A percentile compares a stretch with the other conserved stretches of the same genome.
Evolutionary conservation across 2,329 filamentous ascomycete genomes (phyloP).

Genomic region (Aureobasidium namibiae): DNA sequence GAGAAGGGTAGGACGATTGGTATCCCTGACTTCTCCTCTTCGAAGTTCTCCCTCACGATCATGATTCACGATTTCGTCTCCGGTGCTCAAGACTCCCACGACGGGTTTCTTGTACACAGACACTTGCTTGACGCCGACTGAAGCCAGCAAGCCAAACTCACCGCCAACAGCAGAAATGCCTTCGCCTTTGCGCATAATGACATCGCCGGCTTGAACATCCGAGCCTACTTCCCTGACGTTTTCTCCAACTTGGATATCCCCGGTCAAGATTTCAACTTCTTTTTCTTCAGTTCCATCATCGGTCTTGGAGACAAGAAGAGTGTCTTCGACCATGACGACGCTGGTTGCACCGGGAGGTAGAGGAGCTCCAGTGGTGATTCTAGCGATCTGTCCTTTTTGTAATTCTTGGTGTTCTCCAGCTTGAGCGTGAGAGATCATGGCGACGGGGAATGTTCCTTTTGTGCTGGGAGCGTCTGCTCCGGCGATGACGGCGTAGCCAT

Average conservation of each 20-base stretch:
- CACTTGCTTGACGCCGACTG: conserved; percentile 67
- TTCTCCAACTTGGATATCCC: conserved; percentile 65
- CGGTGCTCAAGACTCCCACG: conserved; percentile 83
- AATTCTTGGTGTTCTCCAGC: conserved; percentile 59
- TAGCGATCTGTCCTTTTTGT: conserved; percentile 66
- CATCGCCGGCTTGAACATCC: conserved; percentile 62
- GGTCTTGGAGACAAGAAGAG: conserved; percentile 63
- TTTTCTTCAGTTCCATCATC: conserved; percentile 78
- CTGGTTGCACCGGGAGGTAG: conserved; percentile 81
- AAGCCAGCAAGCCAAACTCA: conserved; percentile 82
- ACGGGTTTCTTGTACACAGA: conserved; percentile 67
- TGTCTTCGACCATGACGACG: conserved; percentile 97
- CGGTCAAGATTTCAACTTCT: conserved; percentile 77
- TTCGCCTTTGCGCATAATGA: conserved; percentile 69
- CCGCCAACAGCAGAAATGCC: conserved; percentile 80
- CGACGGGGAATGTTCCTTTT: conserved; percentile 77
- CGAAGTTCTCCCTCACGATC: conserved; percentile 53
- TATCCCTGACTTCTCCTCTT: conserved; percentile 84
- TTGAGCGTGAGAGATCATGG: conserved; percentile 77
- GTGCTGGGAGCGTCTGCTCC: conserved; percentile 47
- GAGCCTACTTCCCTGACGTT: conserved; percentile 90
- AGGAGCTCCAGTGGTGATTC: conserved; percentile 92
- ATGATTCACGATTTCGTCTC: conserved; percentile 84
- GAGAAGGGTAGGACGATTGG: conserved; percentile 81
- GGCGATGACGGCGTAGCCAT: conserved; percentile 83